A percentile compares a stretch with the other conserved stretches of the same genome.
phyloP scores from a whole-genome alignment of 208 protist genomes.

The Tritrichomonas musculus region DNA sequence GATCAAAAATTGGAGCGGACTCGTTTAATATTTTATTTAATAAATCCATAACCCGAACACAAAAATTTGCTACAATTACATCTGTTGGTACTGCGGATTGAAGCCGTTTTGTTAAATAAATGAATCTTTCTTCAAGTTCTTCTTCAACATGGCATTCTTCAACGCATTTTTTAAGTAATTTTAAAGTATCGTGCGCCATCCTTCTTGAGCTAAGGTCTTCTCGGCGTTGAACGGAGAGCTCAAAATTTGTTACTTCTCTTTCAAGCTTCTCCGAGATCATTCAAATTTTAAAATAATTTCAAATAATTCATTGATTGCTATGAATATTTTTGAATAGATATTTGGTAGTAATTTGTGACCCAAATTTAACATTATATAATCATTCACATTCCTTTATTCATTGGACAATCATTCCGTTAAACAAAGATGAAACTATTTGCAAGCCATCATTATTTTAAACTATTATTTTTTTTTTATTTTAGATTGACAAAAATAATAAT shows the following conservation, averaged over 20 bases:
- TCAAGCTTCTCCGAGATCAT: neutral
- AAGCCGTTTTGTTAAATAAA: neutral
- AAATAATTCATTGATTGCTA: too few species aligned
- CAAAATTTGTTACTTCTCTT: neutral
- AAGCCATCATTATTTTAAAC: too few species aligned
- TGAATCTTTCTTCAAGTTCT: neutral
- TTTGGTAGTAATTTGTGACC: too few species aligned
- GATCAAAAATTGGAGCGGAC: neutral
- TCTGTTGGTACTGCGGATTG: neutral
- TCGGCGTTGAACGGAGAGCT: neutral
- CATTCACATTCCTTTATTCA: too few species aligned
- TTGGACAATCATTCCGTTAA: too few species aligned
- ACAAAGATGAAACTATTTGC: too few species aligned
- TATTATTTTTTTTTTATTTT: too few species aligned
- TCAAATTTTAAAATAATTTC: too few species aligned
- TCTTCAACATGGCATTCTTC: neutral
- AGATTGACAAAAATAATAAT: too few species aligned
- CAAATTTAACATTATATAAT: too few species aligned
- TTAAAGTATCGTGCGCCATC: neutral
- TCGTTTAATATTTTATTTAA: neutral
- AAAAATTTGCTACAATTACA: neutral
- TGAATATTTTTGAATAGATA: too few species aligned
- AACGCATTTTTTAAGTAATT: neutral
- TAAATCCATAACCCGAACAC: neutral
- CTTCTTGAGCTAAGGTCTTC: neutral